A percentile compares a stretch with the other conserved stretches of the same genome.
Evolutionary conservation across 345 rosid genomes (phyloP).

Genomic region (Ceriops zippeliana): DNA sequence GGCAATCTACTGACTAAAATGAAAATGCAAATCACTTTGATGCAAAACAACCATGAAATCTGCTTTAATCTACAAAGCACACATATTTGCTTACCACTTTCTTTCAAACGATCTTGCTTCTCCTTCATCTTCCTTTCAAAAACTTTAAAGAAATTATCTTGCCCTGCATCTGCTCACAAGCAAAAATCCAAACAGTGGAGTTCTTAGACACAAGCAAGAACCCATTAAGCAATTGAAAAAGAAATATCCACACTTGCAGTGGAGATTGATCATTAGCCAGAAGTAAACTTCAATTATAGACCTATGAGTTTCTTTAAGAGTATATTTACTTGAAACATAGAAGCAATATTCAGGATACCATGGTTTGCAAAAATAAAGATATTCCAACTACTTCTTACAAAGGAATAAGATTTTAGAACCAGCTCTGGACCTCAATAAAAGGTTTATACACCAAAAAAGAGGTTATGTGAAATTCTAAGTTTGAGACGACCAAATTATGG

Average conservation of each 20-base stretch:
- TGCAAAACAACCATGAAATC: neutral
- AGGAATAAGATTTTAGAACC: too few relatives aligned
- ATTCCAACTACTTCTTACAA: too few relatives aligned
- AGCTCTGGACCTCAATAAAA: too few relatives aligned
- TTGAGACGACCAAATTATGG: too few relatives aligned
- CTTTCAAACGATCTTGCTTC: constrained; percentile 64
- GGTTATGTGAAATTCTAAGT: too few relatives aligned
- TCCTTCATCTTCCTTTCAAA: constrained; percentile 84
- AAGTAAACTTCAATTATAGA: neutral
- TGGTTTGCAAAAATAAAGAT: too few relatives aligned
- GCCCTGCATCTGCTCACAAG: constrained; percentile 55
- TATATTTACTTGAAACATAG: neutral
- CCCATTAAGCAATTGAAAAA: constrained; percentile 3
- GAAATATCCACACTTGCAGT: neutral
- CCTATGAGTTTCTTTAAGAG: neutral
- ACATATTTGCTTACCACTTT: constrained; percentile 54
- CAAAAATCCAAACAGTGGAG: constrained; percentile 25
- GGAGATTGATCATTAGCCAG: neutral
- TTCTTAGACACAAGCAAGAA: constrained; percentile 2
- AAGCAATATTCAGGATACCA: neutral
- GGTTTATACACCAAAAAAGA: too few relatives aligned
- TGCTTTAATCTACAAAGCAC: neutral
- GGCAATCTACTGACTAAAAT: neutral
- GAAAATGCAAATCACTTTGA: neutral
- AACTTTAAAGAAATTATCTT: constrained; percentile 60